Percentiles rank a stretch among this genome's conserved stretches.
Conservation (phyloP, 179 eudicot species). For the Amaranthus tricolor region DNA sequence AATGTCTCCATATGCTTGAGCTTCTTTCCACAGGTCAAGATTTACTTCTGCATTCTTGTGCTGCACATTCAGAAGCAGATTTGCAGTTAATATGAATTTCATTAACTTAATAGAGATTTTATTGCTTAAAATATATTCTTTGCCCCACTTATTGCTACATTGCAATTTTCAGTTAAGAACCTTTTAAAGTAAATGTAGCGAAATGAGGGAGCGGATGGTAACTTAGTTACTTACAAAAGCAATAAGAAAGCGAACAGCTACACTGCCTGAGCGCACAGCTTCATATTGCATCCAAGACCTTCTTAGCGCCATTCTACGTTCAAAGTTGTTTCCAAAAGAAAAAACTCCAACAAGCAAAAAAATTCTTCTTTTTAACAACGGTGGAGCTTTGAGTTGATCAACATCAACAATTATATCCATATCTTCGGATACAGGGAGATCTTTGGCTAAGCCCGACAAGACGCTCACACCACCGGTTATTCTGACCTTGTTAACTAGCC, state of each 20-base stretch:
- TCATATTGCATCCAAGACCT: slow-evolving; percentile 98
- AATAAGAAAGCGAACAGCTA: slow-evolving; percentile 82
- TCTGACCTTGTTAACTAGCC: slow-evolving; percentile 73
- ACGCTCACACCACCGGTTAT: slow-evolving; percentile 66
- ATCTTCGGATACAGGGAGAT: slow-evolving; percentile 77
- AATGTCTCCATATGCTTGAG: slow-evolving; percentile 86
- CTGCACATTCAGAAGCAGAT: slow-evolving; percentile 37
- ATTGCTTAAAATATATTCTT: background rate
- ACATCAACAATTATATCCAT: slow-evolving; percentile 47
- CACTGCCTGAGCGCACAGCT: slow-evolving; percentile 76
- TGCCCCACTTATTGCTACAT: background rate
- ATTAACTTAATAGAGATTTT: background rate
- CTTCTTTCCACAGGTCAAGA: slow-evolving; percentile 80
- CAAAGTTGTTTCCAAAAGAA: slow-evolving; percentile 87
- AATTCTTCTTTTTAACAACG: slow-evolving; percentile 46
- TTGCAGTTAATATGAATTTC: too few species aligned
- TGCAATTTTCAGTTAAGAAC: too few species aligned
- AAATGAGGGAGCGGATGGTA: background rate
- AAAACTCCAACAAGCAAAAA: slow-evolving; percentile 73
- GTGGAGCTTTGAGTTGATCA: slow-evolving; percentile 65
- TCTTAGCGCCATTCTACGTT: slow-evolving; percentile 93
- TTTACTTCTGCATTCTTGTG: slow-evolving; percentile 79
- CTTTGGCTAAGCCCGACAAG: slow-evolving; percentile 73
- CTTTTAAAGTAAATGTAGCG: background rate
- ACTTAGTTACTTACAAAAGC: slow-evolving; percentile 70